Evolutionary conservation across 805 yeast genomes (phyloP).

Genomic region (Danielia reshetovae): DNA sequence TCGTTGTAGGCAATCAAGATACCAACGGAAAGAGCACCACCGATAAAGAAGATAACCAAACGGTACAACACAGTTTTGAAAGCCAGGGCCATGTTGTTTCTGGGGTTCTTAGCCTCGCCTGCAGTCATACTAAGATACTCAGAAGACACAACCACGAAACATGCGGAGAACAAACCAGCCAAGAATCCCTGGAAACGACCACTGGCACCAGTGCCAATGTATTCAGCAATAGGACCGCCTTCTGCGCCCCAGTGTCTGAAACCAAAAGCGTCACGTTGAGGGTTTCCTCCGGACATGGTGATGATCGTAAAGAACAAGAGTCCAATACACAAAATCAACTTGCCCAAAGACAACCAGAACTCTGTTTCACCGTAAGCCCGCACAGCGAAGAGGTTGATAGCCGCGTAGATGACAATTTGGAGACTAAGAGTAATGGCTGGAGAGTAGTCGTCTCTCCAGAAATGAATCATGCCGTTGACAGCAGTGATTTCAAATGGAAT

Average conservation of each 20-base stretch:
- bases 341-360: constrained; percentile 68
- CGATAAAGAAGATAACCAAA: constrained; percentile 41
- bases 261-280: constrained; percentile 53
- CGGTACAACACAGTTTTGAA: constrained; percentile 42
- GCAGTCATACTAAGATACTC: constrained; percentile 44
- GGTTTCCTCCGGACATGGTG: constrained; percentile 88
- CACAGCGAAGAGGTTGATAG: constrained; percentile 66
- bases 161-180: constrained; percentile 34
- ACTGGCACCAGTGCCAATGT: constrained; percentile 30
- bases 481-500: constrained; percentile 22
- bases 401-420: constrained; percentile 40
- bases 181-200: constrained; percentile 43
- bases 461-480: constrained; percentile 52
- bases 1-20: constrained; percentile 27
- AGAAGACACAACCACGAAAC: constrained; percentile 41
- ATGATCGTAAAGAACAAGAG: constrained; percentile 69
- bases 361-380: constrained; percentile 76
- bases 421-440: constrained; percentile 44
- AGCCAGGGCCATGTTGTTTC: constrained; percentile 36
- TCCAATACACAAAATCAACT: constrained; percentile 64
- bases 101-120: constrained; percentile 42
- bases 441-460: constrained; percentile 46
- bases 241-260: constrained; percentile 40
- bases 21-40: constrained; percentile 41
- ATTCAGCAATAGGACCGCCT: constrained; percentile 40